phyloP scores from a whole-genome alignment of 768 basidiomycete species.

The Phanerochaete carnosa region DNA sequence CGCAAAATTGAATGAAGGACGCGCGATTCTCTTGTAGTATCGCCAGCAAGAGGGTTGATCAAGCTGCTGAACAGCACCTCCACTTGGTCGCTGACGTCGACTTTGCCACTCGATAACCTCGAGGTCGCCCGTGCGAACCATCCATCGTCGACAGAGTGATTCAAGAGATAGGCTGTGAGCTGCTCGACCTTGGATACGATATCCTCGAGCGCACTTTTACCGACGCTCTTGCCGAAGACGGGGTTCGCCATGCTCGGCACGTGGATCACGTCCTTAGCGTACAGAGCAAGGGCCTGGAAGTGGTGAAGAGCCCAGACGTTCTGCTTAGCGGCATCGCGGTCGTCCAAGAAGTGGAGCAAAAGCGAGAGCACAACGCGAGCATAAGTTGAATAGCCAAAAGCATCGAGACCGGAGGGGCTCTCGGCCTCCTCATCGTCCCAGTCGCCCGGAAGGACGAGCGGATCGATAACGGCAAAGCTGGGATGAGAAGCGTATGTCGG shows the following conservation, averaged over 20 bases:
- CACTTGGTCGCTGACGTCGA: constrained; percentile 19
- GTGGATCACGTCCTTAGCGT: constrained; percentile 58
- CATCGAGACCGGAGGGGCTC: constrained; percentile 32
- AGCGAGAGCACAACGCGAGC: constrained; percentile 59
- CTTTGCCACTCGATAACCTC: constrained; percentile 29
- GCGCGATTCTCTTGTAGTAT: constrained; percentile 54
- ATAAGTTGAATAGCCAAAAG: constrained; percentile 56
- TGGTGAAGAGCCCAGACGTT: constrained; percentile 71
- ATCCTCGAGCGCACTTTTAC: constrained; percentile 34
- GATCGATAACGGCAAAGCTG: constrained; percentile 58
- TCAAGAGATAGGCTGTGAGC: constrained; percentile 62
- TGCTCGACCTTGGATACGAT: constrained; percentile 47
- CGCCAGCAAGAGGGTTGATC: constrained; percentile 27
- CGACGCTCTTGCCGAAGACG: constrained; percentile 40
- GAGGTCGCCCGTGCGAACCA: constrained; percentile 49
- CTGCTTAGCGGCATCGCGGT: constrained; percentile 56
- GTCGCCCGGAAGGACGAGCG: constrained; percentile 47
- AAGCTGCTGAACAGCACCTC: constrained; percentile 32
- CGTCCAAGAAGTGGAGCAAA: constrained; percentile 49
- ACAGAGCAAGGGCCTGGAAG: constrained; percentile 57
- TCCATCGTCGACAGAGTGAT: constrained; percentile 39
- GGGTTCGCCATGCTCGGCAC: constrained; percentile 47
- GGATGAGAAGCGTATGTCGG: constrained; percentile 45
- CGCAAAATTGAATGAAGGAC: constrained; percentile 60
- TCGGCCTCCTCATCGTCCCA: constrained; percentile 6